A percentile compares a stretch with the other conserved stretches of the same genome.
phyloP scores from a whole-genome alignment of 2,329 filamentous ascomycete genomes.

The Venturia aucupariae region DNA sequence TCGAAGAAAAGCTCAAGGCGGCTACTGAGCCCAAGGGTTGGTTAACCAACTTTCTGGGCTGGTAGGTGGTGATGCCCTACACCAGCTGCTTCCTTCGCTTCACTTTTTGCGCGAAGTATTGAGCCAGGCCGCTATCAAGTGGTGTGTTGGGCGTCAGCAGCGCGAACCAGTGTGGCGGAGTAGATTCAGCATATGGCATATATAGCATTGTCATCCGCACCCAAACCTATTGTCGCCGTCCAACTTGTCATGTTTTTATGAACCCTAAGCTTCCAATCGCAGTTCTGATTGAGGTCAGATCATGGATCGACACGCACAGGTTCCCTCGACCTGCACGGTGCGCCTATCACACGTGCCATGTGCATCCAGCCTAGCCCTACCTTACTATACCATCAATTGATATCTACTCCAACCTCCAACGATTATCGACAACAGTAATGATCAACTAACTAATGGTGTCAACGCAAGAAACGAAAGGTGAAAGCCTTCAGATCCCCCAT shows the following conservation, averaged over 20 bases:
- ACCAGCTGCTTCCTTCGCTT: neutral
- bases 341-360: no score
- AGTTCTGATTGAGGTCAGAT: neutral
- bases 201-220: neutral
- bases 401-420: no score
- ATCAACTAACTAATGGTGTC: no score
- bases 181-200: neutral
- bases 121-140: neutral
- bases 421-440: no score
- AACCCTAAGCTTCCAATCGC: no score
- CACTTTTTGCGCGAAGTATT: neutral
- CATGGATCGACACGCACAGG: neutral
- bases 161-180: neutral
- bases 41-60: neutral
- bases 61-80: neutral
- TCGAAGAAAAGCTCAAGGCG: conserved; percentile 57
- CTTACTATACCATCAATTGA: no score
- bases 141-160: neutral
- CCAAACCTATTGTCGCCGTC: neutral
- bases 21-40: conserved; percentile 14
- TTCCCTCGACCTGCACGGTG: no score
- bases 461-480: no score
- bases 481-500: no score
- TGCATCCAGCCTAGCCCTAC: no score
- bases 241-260: no score